A percentile compares a stretch with the other conserved stretches of the same genome.
phyloP scores from a whole-genome alignment of 768 basidiomycete species.

The Lactarius evosmus region DNA sequence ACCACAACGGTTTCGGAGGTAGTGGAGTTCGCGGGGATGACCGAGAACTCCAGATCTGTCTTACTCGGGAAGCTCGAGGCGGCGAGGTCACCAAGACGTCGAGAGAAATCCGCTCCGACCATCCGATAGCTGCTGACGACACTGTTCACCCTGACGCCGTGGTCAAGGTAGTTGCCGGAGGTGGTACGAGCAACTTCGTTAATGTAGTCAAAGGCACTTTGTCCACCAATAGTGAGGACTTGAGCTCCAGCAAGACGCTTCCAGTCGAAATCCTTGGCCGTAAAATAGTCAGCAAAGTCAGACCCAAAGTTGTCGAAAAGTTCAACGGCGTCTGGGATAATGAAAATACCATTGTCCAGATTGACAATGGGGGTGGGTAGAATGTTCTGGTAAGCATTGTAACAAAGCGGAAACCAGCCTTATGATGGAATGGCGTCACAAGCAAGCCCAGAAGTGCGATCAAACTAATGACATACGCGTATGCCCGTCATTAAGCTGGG shows the following conservation, averaged over 20 bases:
- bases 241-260: conserved; percentile 57
- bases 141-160: conserved; percentile 59
- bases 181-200: conserved; percentile 54
- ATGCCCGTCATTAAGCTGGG: conserved; percentile 63
- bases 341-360: conserved; percentile 38
- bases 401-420: conserved; percentile 57
- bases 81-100: conserved; percentile 55
- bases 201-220: conserved; percentile 52
- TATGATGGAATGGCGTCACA: conserved; percentile 26
- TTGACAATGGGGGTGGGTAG: conserved; percentile 49
- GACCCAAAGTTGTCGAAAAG: conserved; percentile 47
- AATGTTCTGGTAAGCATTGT: conserved; percentile 43
- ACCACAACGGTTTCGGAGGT: conserved; percentile 48
- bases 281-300: conserved; percentile 44
- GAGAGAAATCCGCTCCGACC: conserved; percentile 44
- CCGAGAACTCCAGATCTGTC: conserved; percentile 45
- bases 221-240: conserved; percentile 52
- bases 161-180: conserved; percentile 61
- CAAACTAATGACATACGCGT: conserved; percentile 44
- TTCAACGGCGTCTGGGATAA: conserved; percentile 54
- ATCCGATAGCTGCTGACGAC: conserved; percentile 56
- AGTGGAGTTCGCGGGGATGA: conserved; percentile 47
- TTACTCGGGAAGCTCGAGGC: conserved; percentile 49
- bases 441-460: background rate
- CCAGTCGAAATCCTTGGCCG: conserved; percentile 50